These are phyloP conservation scores for Citrus maxima DNA, from an alignment of 345 rosid genomes.

Conservation along the genomic window DNA sequence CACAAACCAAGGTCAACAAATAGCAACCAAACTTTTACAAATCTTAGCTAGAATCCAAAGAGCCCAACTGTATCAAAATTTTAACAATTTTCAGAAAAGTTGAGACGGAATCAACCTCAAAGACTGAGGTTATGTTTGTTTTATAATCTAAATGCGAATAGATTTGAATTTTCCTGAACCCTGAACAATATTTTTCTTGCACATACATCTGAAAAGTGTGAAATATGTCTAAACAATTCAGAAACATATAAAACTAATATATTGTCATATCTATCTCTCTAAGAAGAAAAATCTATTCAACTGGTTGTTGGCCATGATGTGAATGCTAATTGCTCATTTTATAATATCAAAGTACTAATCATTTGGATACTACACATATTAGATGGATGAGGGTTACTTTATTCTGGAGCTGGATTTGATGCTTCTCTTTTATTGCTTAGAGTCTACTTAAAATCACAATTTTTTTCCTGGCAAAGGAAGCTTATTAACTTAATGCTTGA, in stretches of 20 bases:
- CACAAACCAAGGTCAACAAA: neutral
- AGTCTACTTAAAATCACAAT: neutral
- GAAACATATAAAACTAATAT: neutral
- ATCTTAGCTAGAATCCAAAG: neutral
- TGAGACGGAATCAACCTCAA: no score
- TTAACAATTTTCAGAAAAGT: no score
- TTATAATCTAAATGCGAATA: no score
- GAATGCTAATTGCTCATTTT: neutral
- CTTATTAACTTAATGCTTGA: neutral
- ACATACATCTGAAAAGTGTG: neutral
- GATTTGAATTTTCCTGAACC: neutral
- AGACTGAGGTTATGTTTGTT: no score
- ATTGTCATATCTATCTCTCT: no score
- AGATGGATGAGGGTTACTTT: neutral
- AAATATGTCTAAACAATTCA: neutral
- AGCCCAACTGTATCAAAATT: neutral
- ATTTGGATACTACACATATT: neutral
- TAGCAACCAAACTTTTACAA: neutral
- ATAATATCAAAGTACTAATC: neutral
- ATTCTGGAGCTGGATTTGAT: neutral
- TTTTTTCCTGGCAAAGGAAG: neutral
- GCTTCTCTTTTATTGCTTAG: neutral
- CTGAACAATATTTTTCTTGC: neutral
- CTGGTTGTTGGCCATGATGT: neutral
- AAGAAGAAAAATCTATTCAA: no score